Base-by-base conservation (phyloP, 108 stramenopile species). In the Bacterosira constricta region DNA sequence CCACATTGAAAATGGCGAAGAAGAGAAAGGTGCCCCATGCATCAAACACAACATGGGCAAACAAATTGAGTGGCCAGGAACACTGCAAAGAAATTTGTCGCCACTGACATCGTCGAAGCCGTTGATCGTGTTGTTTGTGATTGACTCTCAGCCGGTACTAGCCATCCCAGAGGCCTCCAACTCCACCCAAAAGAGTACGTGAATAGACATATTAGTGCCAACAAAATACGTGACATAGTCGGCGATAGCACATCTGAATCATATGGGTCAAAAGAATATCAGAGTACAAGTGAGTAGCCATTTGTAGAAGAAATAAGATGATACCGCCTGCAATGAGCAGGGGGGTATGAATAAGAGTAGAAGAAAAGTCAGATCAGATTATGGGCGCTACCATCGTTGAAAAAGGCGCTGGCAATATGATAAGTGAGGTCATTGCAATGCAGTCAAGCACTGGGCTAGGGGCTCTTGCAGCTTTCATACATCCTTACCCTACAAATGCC, bases 401-500 rank as follows among this genome's bases (percentile, higher is more conserved):
- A n/a, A n/a, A n/a, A n/a, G n/a, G n/a, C n/a, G n/a, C n/a, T n/a
- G n/a, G n/a, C n/a, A n/a, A n/a, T n/a, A n/a, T n/a, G n/a, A n/a
- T n/a, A n/a, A n/a, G n/a, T n/a, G n/a, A n/a, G n/a, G n/a, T n/a
- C n/a, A n/a, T n/a, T n/a, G n/a, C n/a, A n/a, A n/a, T n/a, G n/a
- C n/a, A n/a, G n/a, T n/a, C n/a, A n/a, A n/a, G n/a, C n/a, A n/a
- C n/a, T n/a, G n/a, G n/a, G n/a, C n/a, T n/a, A n/a, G n/a, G n/a
- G n/a, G n/a, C n/a, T n/a, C n/a, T n/a, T n/a, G n/a, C n/a, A n/a
- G n/a, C n/a, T n/a, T n/a, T n/a, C n/a, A n/a, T n/a, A n/a, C n/a
- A 38, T 30, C 32, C 37, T 41, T 61, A 4, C 18, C 41, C 25
- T 70, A 29, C 35, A 69, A 76, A n/a, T 70, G 2, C 31, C 41